phyloP scores from a whole-genome alignment of 2,329 filamentous ascomycete species.

The Dactylellina parvicollis region DNA sequence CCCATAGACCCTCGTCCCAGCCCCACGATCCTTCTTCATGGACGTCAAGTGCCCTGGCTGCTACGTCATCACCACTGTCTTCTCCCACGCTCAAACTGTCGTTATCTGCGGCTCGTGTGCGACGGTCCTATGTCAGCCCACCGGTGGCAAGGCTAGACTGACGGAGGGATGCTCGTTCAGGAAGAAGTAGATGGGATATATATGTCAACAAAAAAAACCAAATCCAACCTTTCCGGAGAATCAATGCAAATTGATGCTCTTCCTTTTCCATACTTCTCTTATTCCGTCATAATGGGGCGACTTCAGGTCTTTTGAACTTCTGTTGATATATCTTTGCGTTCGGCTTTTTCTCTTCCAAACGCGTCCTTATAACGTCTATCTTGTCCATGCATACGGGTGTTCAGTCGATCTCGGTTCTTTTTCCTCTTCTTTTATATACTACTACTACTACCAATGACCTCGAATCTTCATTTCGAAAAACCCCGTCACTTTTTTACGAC shows the following conservation, averaged over 20 bases:
- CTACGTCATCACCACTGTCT: conserved; percentile 99
- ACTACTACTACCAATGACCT: conserved; percentile 9
- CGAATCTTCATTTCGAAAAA: conserved; percentile 19
- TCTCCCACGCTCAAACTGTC: conserved; percentile 99
- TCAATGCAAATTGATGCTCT: conserved; percentile 64
- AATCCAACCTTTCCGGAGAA: conserved; percentile 25
- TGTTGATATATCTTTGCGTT: conserved; percentile 36
- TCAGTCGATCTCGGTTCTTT: conserved; percentile 47
- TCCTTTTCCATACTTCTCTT: conserved; percentile 51
- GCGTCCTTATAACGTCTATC: conserved; percentile 41
- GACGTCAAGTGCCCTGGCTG: conserved; percentile 99
- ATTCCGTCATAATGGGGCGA: conserved; percentile 47
- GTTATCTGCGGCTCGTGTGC: conserved; percentile 99
- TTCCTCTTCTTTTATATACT: conserved; percentile 22
- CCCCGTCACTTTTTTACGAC: neutral
- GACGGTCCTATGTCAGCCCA: conserved; percentile 99
- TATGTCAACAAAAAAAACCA: conserved; percentile 53
- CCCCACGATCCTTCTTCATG: conserved; percentile 99
- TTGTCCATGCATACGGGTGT: conserved; percentile 54
- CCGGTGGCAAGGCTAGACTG: conserved; percentile 97
- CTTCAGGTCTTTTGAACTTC: conserved; percentile 24
- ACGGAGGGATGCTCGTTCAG: conserved; percentile 99
- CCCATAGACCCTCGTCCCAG: conserved; percentile 85
- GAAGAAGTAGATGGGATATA: conserved; percentile 84
- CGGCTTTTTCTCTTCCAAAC: conserved; percentile 10